Evolutionary conservation across 2,329 filamentous ascomycete genomes (phyloP), one percentile per base, ranked within the genome.

Genomic region (Byssothecium circinans): DNA sequence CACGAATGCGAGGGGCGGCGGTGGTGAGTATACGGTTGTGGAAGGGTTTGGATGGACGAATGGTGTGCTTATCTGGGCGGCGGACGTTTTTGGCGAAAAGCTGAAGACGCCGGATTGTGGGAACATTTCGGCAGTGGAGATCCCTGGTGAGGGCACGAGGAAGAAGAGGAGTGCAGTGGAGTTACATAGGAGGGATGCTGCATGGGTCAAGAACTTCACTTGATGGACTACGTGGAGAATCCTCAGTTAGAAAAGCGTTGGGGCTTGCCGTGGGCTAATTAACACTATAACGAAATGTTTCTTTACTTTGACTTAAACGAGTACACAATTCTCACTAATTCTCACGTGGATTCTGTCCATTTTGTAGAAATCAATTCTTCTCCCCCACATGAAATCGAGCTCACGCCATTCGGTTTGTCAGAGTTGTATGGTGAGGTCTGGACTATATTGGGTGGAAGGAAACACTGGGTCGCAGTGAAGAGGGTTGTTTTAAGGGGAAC

Each of bases 21-120:
- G 85, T 5, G 85, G 85, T 54, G 85, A 87, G 73, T 87, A 87
- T 64, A 78, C 81, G 44, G 84, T 87, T 5, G 84, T 86, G 2
- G 82, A 86, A 69, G 84, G 85, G 1, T 88, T 88, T 56, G 85
- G 84, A 6, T 88, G 85, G 85, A 82, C 81, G 1, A 87, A 87
- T 55, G 85, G 85, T 23, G 83, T 87, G 43, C 65, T 87, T 23
- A 81, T 88, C 43, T 87, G 84, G 83, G 75, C 78, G 1, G 83
- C 78, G 8, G 85, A 87, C 58, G 76, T 75, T 7, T 88, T 87
- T 68, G 79, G 75, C 11, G 74, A 77, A 58, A 69, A 76, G 56
- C 65, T 87, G 47, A 74, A 65, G 55, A 71, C 78, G 20, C 84
- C 84, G 0, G 72, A 84, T 17, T 70, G 68, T 48, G 65, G 66